A percentile compares a stretch with the other conserved stretches of the same genome.
phyloP scores from a whole-genome alignment of 1,284 basidiomycete species.

The Cryptococcus depauperatus region DNA sequence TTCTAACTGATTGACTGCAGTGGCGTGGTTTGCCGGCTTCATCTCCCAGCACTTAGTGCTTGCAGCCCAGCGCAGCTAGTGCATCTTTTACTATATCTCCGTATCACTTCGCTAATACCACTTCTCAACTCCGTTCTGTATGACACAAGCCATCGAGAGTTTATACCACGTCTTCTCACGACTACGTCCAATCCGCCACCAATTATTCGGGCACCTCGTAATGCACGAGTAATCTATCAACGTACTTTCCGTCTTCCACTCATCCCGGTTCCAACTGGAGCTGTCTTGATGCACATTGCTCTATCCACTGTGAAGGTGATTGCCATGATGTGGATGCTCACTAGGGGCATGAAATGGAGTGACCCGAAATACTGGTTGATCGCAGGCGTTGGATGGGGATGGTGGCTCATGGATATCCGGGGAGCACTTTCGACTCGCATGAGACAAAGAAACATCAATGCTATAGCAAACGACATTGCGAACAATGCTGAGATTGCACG shows the following conservation, averaged over 20 bases:
- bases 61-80: conserved; percentile 24
- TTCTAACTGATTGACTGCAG: conserved; percentile 8
- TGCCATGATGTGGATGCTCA: conserved; percentile 38
- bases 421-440: not conserved
- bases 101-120: conserved; percentile 28
- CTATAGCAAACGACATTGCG: not conserved
- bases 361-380: conserved; percentile 35
- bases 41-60: conserved; percentile 27
- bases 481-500: not conserved
- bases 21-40: conserved; percentile 14
- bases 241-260: conserved; percentile 6
- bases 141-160: conserved; percentile 4
- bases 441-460: not conserved
- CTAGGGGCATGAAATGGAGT: conserved; percentile 26
- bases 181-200: conserved; percentile 5
- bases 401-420: conserved; percentile 26
- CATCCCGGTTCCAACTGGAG: conserved; percentile 15
- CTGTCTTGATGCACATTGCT: conserved; percentile 22
- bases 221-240: not conserved
- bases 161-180: conserved; percentile 3
- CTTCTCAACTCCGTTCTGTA: conserved; percentile 16
- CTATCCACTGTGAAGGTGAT: conserved; percentile 27
- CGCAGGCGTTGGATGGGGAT: conserved; percentile 19
- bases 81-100: conserved; percentile 34
- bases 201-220: not conserved